Percentiles rank a stretch among this genome's conserved stretches.
These are phyloP conservation scores for Helicocarpus griseus DNA, from an alignment of 2,329 filamentous ascomycete genomes.

Conservation along the genomic window DNA sequence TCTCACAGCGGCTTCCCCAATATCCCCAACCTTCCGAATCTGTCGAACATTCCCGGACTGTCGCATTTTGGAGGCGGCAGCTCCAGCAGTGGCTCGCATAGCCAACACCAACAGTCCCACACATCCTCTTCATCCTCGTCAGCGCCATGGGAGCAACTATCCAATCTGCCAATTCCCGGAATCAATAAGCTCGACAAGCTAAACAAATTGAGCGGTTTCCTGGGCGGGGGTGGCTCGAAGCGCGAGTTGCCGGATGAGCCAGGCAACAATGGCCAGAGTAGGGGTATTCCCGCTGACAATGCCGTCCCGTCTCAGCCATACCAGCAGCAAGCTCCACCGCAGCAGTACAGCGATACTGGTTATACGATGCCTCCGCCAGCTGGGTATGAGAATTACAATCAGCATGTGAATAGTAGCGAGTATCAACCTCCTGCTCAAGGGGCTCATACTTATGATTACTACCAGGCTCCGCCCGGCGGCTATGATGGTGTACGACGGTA, in stretches of 20 bases:
- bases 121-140: slow-evolving; percentile 18
- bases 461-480: slow-evolving; percentile 6
- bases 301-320: not conserved
- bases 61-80: slow-evolving; percentile 15
- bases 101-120: slow-evolving; percentile 18
- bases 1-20: slow-evolving; percentile 21
- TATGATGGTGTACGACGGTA: not conserved
- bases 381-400: slow-evolving; percentile 14
- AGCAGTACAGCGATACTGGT: slow-evolving; percentile 2
- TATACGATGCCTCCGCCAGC: slow-evolving; percentile 11
- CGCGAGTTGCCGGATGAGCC: slow-evolving; percentile 12
- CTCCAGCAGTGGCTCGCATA: slow-evolving; percentile 14
- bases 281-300: not conserved
- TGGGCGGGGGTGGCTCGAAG: slow-evolving; percentile 20
- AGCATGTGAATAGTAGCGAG: slow-evolving; percentile 4
- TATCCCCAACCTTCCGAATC: slow-evolving; percentile 11
- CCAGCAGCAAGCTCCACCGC: not conserved
- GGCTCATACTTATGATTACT: slow-evolving; percentile 15
- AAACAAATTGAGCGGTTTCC: slow-evolving; percentile 24
- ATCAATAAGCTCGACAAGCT: slow-evolving; percentile 29
- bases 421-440: slow-evolving; percentile 15
- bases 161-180: slow-evolving; percentile 27
- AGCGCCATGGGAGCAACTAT: slow-evolving; percentile 23
- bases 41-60: slow-evolving; percentile 8
- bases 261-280: not conserved